Evolutionary conservation across 768 basidiomycete genomes (phyloP).

Genomic region (Cystobasidium tubakii): DNA sequence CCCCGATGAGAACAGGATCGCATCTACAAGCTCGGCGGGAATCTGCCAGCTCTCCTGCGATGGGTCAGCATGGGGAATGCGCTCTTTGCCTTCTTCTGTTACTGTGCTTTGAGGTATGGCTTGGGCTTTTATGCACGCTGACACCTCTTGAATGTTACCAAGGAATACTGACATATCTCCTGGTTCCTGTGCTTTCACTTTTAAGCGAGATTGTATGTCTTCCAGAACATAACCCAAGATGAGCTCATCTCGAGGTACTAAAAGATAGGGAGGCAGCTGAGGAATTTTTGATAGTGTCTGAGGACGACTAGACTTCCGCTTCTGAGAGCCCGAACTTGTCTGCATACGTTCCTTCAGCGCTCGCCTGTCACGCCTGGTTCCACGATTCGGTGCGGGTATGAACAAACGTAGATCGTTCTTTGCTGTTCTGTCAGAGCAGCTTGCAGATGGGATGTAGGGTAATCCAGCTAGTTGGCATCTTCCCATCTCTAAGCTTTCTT

Average conservation of each 20-base stretch:
- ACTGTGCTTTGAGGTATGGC: too few species aligned
- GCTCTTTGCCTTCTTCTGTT: background rate
- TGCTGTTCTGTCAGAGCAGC: background rate
- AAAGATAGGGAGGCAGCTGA: background rate
- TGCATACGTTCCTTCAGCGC: background rate
- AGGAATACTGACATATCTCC: background rate
- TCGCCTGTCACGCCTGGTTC: constrained; percentile 11
- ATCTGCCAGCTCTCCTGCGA: background rate
- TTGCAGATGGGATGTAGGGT: background rate
- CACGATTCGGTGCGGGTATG: background rate
- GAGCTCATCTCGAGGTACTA: background rate
- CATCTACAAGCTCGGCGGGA: too few species aligned
- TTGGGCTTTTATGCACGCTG: background rate
- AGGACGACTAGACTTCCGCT: background rate
- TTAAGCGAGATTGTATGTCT: background rate
- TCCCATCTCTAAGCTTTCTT: background rate
- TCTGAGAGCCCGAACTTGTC: background rate
- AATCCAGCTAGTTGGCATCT: background rate
- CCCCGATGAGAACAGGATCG: too few species aligned
- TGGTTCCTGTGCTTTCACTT: background rate
- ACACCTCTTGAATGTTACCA: background rate
- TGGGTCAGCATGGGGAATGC: too few species aligned
- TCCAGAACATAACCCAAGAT: background rate
- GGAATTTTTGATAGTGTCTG: background rate
- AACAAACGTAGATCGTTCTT: background rate